phyloP scores from a whole-genome alignment of 2,329 filamentous ascomycete species.

The Coniochaeta sp. region DNA sequence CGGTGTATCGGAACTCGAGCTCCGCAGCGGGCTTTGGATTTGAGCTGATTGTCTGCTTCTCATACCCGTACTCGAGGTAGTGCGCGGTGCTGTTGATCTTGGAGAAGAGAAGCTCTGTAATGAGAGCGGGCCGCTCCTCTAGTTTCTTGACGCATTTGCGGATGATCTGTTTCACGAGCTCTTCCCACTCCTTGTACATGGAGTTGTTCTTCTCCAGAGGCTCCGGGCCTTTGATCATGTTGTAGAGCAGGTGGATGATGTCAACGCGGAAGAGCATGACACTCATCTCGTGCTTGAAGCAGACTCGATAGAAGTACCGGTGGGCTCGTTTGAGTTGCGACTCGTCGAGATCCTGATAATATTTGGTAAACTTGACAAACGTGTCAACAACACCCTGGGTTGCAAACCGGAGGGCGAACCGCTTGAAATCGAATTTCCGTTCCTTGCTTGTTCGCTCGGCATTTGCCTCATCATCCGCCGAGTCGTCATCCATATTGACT shows the following conservation, averaged over 20 bases:
- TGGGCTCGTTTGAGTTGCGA: constrained; percentile 86
- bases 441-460: constrained; percentile 69
- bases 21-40: constrained; percentile 67
- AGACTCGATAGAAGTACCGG: constrained; percentile 87
- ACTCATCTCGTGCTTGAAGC: constrained; percentile 89
- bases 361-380: constrained; percentile 72
- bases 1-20: constrained; percentile 70
- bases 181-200: constrained; percentile 85
- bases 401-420: constrained; percentile 74
- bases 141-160: constrained; percentile 78
- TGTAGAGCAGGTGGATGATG: constrained; percentile 80
- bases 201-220: constrained; percentile 59
- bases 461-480: constrained; percentile 62
- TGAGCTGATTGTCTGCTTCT: constrained; percentile 63
- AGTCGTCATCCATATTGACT: constrained; percentile 55
- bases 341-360: constrained; percentile 71
- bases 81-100: constrained; percentile 78
- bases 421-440: constrained; percentile 87
- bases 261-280: constrained; percentile 87
- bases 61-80: constrained; percentile 85
- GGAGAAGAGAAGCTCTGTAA: constrained; percentile 91
- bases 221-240: constrained; percentile 84
- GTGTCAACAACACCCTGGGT: constrained; percentile 83
- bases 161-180: constrained; percentile 77
- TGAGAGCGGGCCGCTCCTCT: constrained; percentile 73